Evolutionary conservation across 768 basidiomycete genomes (phyloP), one percentile per base, ranked within the genome.

Genomic region (Lactarius akahatsu): DNA sequence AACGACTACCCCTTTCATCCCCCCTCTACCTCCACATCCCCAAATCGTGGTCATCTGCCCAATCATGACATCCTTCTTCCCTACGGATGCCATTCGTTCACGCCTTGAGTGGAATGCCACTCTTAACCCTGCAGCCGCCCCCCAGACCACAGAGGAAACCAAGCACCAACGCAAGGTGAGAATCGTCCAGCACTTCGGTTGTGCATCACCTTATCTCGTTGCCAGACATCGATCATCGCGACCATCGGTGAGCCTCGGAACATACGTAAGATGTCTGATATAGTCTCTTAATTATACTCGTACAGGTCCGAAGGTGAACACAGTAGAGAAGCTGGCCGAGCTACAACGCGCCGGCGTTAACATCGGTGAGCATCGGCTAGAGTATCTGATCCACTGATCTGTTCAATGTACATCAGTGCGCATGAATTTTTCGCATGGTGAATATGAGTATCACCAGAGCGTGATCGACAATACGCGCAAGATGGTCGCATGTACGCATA

Each of bases 361-460:
- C 83, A 91, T 99, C 76, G 96, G 96, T 96, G 68, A 70, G 94
- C 82, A 52, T n/a, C 40, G 54, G 28, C 59, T 20, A 50, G 50
- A 3, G 61, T 50, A 47, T 34, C 63, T 41, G 13, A 26, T 20
- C 23, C 34, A 28, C 16, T n/a, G 18, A 45, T 45, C 26, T 68
- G 41, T 66, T 64, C 52, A 69, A 65, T 38, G 34, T 62, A 54
- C 36, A 72, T 18, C 63, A 98, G 97, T 99, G 70, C 96, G 97
- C 79, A 98, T 99, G 97, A 99, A 99, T 85, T 99, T 98, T 78
- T 98, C 96, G 62, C 97, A 99, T 86, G 97, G 97, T 57, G 90
- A 90, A 64, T 96, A 99, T 78, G 94, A 95, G 73, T 98, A 96
- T 77, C 97, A 98, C 80, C 95, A 99, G 81, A 95, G 92, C 70